Base-by-base conservation (phyloP, 1,284 basidiomycete genomes). In the Ustilago crameri region DNA sequence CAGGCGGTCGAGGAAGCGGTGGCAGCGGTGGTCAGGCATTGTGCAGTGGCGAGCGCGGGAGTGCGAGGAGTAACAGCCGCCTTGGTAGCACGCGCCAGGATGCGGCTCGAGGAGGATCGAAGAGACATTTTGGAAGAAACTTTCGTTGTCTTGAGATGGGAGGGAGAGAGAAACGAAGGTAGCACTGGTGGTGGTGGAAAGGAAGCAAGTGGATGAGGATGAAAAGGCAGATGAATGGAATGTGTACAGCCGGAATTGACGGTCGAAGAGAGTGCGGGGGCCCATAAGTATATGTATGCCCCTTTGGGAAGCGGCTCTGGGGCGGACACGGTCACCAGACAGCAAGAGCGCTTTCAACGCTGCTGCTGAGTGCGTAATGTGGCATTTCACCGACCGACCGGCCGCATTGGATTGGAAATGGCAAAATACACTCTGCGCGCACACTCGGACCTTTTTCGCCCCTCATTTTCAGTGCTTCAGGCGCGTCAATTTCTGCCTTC, bases 71-170 rank as follows among this genome's bases (percentile, higher is more conserved):
- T 42, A 17, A 49, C 30, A 22, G 47, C 37, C 14, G 43, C 35
- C 55, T 54, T 55, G 32, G 52, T 44, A 34, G 62, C 49, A 23
- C 58, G 53, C 46, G 53, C 61, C 46, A 70, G 20, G 26, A 70
- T 24, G 50, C 61, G 67, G 50, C 61, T 55, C 5, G 67, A 59
- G 20, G 61, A 63, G 24, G 61, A 58, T 45, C 67, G 67, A 27
- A 70, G 58, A 10, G 67, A 70, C 67, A 70, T 70, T 27, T 18
- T 55, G n/a, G 43, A 9, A 7, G n/a, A n/a, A 30, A 12, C 12
- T 7, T 30, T 30, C 30, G 30, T 30, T 30, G 20, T 20, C 5
- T 34, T 22, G 30, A n/a, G 14, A 22, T 34, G 45, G n/a, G 3
- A 17, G 37, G 12, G 3, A 18, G 17, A 37, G 10, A 20, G 15